These are phyloP conservation scores for Raphanus hybrid DNA, from an alignment of 441 rosid genomes.

Conservation along the genomic window DNA sequence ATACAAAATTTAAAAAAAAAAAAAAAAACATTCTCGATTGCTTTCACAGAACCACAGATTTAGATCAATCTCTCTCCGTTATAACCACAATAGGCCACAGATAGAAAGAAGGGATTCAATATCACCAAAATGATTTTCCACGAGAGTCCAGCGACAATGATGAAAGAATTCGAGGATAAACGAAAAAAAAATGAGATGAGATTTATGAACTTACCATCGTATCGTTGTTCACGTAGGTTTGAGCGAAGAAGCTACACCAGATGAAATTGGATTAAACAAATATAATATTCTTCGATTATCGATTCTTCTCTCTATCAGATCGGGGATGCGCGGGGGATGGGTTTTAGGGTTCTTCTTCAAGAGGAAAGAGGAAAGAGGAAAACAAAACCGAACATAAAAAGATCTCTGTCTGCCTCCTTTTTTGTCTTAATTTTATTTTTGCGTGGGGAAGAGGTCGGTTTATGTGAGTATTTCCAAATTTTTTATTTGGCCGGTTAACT, in stretches of 20 bases:
- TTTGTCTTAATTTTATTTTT: not conserved
- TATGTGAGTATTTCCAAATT: not conserved
- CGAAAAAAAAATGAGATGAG: not conserved
- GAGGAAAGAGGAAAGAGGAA: not conserved
- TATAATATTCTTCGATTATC: not conserved
- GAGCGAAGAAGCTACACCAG: not conserved
- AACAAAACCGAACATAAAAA: not conserved
- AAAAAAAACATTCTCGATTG: not conserved
- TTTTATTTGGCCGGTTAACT: slow-evolving; percentile 13
- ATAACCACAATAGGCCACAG: too few relatives aligned
- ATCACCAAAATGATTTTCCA: not conserved
- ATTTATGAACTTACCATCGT: slow-evolving; percentile 22
- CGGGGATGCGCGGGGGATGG: slow-evolving; percentile 5
- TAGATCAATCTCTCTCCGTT: slow-evolving; percentile 7
- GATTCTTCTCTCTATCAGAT: slow-evolving; percentile 12
- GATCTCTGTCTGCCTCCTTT: not conserved
- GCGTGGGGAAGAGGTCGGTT: slow-evolving; percentile 33
- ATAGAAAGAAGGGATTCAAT: too few relatives aligned
- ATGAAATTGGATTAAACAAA: too few relatives aligned
- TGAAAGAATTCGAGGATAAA: not conserved
- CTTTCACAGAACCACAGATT: not conserved
- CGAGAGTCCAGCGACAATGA: too few relatives aligned
- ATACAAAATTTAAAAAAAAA: not conserved
- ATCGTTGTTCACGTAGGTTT: not conserved
- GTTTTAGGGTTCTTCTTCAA: slow-evolving; percentile 32